phyloP scores from a whole-genome alignment of 176 grass and related monocot species.

The Panicum miliaceum region DNA sequence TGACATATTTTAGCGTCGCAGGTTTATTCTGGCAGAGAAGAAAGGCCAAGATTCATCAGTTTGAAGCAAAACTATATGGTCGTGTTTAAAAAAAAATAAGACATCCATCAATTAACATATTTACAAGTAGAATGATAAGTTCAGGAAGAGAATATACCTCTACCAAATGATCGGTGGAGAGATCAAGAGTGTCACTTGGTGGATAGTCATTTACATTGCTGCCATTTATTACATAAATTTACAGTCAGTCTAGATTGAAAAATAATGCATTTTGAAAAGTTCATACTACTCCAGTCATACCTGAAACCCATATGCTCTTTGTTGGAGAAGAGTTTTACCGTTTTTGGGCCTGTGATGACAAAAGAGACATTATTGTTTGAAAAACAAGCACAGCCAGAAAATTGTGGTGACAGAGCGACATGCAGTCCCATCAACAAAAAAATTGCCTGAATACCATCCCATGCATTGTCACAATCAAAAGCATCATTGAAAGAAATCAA shows the following conservation, averaged over 20 bases:
- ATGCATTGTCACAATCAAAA: constrained; percentile 3
- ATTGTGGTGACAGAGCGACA: neutral
- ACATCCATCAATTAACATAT: neutral
- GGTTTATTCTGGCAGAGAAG: constrained; percentile 65
- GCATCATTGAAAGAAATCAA: neutral
- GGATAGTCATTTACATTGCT: constrained; percentile 96
- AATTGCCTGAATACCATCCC: no score
- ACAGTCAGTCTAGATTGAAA: constrained; percentile 29
- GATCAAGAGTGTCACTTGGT: constrained; percentile 79
- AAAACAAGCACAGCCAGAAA: constrained; percentile 13
- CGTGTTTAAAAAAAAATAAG: neutral
- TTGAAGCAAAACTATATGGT: constrained; percentile 12
- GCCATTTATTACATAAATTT: constrained; percentile 43
- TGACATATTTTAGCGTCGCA: constrained; percentile 82
- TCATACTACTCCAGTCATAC: constrained; percentile 44
- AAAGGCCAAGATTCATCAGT: constrained; percentile 34
- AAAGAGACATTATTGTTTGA: constrained; percentile 9
- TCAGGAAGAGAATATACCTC: constrained; percentile 57
- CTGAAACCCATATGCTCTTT: constrained; percentile 99
- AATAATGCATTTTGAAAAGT: neutral
- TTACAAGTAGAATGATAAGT: neutral
- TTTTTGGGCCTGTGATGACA: constrained; percentile 70
- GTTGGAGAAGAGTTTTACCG: constrained; percentile 86
- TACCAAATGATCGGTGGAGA: constrained; percentile 67
- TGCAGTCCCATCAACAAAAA: neutral